These are phyloP conservation scores for Kluyveromyces sp. DNA, from an alignment of 1,139 yeast genomes.

Conservation along the genomic window DNA sequence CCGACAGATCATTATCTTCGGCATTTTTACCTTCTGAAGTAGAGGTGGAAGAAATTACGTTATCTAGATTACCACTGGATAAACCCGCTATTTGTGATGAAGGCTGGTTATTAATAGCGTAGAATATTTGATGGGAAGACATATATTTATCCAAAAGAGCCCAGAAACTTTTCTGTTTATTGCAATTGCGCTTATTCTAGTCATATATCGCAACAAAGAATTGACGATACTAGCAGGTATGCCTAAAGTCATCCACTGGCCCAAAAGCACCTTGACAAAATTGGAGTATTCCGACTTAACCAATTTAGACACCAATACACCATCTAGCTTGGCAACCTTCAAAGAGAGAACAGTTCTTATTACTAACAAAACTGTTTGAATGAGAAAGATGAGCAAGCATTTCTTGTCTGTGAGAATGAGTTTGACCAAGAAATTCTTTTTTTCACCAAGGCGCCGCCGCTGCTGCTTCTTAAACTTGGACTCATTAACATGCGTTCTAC, in stretches of 20 bases:
- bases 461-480: background rate
- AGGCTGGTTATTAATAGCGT: constrained; percentile 18
- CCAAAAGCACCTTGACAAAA: constrained; percentile 52
- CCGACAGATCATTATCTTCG: constrained; percentile 9
- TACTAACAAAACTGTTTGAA: constrained; percentile 58
- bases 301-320: constrained; percentile 73
- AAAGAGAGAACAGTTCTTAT: constrained; percentile 68
- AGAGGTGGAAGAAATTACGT: too few relatives aligned
- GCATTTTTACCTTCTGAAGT: background rate
- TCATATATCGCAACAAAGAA: constrained; percentile 64
- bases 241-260: constrained; percentile 79
- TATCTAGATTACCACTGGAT: too few relatives aligned
- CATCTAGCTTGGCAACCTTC: constrained; percentile 82
- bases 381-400: constrained; percentile 32
- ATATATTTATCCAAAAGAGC: constrained; percentile 46
- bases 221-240: constrained; percentile 81
- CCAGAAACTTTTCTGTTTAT: constrained; percentile 60
- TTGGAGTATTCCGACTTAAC: constrained; percentile 61
- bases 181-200: constrained; percentile 56
- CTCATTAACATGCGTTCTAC: background rate
- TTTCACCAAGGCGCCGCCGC: constrained; percentile 1
- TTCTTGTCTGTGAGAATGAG: constrained; percentile 24
- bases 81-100: background rate
- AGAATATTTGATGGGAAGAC: constrained; percentile 26
- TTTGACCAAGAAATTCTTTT: constrained; percentile 17